Conservation (phyloP, 495 filamentous ascomycete species). For the Gamarada debralockiae region DNA sequence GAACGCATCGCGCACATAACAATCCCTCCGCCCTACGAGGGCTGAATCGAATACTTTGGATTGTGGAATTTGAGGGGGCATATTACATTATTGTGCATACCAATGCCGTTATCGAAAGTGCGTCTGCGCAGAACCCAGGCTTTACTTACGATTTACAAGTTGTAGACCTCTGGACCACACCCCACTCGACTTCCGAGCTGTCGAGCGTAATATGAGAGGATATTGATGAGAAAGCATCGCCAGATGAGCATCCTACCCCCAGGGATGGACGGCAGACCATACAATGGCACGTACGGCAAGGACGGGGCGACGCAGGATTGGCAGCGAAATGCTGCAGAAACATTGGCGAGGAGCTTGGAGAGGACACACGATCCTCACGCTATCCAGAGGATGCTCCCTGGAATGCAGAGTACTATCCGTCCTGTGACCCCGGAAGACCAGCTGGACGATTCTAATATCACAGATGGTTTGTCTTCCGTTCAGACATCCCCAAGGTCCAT, state of each 20-base stretch:
- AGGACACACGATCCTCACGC: conserved; percentile 19
- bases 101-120: not conserved
- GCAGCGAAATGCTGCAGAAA: conserved; percentile 32
- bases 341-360: conserved; percentile 23
- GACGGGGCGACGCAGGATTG: conserved; percentile 32
- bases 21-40: too few species aligned
- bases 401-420: conserved; percentile 37
- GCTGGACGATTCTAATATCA: conserved; percentile 3
- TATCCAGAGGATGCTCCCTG: conserved; percentile 19
- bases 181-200: not conserved
- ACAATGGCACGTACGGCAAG: conserved; percentile 20
- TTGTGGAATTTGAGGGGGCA: too few species aligned
- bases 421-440: conserved; percentile 47
- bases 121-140: too few species aligned
- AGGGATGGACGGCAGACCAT: conserved; percentile 28
- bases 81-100: not conserved
- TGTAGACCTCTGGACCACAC: too few species aligned
- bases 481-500: conserved; percentile 36
- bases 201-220: not conserved
- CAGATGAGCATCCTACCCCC: conserved; percentile 33
- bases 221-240: conserved; percentile 16
- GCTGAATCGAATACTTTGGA: too few species aligned
- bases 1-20: too few species aligned
- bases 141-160: too few species aligned
- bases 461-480: conserved; percentile 14